phyloP scores from a whole-genome alignment of 2,329 filamentous ascomycete species.

The Aspergillus spinulosporus region DNA sequence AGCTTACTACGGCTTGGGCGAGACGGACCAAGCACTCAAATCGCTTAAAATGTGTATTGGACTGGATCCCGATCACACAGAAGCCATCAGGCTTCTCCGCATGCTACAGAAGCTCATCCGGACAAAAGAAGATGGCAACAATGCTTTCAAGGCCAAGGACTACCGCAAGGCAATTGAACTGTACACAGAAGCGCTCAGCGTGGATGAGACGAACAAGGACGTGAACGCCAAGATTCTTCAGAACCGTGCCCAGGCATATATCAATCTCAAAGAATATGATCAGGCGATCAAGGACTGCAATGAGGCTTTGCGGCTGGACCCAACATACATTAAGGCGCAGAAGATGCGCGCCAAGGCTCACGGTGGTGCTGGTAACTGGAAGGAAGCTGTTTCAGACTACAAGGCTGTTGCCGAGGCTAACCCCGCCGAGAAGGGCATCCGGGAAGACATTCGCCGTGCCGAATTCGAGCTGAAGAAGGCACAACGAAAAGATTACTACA shows the following conservation, averaged over 20 bases:
- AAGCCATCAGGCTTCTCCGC: conserved; percentile 83
- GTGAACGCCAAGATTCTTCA: conserved; percentile 94
- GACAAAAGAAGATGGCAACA: conserved; percentile 92
- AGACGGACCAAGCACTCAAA: conserved; percentile 91
- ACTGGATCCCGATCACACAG: conserved; percentile 88
- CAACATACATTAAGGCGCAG: conserved; percentile 82
- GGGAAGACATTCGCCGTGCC: conserved; percentile 82
- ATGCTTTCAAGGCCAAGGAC: conserved; percentile 80
- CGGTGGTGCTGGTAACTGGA: conserved; percentile 84
- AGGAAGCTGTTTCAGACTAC: conserved; percentile 84
- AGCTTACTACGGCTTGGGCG: conserved; percentile 84
- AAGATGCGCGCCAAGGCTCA: conserved; percentile 92
- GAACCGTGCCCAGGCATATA: conserved; percentile 84
- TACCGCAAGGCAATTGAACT: conserved; percentile 80
- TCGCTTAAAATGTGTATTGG: conserved; percentile 86
- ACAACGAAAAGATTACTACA: conserved; percentile 97
- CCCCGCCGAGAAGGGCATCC: conserved; percentile 75
- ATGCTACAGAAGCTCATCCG: conserved; percentile 89
- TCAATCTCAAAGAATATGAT: conserved; percentile 76
- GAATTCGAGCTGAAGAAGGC: conserved; percentile 98
- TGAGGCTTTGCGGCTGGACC: conserved; percentile 76
- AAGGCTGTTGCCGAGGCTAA: conserved; percentile 82
- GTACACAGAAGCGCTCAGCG: conserved; percentile 77
- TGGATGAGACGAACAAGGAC: conserved; percentile 85
- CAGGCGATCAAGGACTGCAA: conserved; percentile 84